These are phyloP conservation scores for Solanum habrochaites DNA, from an alignment of 257 asterid genomes.

Conservation along the genomic window DNA sequence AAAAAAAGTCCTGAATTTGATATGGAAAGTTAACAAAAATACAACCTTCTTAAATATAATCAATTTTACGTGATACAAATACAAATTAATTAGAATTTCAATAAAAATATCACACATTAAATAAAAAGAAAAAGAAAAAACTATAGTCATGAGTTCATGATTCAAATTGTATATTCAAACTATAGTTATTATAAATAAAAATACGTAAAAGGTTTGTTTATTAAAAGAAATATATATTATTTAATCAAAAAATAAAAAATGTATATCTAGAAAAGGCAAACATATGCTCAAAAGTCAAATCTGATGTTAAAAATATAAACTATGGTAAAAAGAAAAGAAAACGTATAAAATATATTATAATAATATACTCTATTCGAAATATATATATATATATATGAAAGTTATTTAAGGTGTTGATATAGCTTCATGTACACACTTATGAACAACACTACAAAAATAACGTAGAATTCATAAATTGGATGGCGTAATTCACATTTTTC, in stretches of 20 bases:
- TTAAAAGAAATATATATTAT: too few relatives aligned
- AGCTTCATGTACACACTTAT: neutral
- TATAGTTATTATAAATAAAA: neutral
- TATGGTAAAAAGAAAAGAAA: neutral
- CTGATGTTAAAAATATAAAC: neutral
- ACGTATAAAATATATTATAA: too few relatives aligned
- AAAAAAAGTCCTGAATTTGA: neutral
- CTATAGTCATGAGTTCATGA: neutral
- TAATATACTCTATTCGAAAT: too few relatives aligned
- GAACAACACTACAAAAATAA: neutral
- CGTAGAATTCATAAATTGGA: neutral
- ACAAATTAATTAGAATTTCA: neutral
- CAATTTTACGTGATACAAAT: too few relatives aligned
- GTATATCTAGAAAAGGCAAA: neutral
- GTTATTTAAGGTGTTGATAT: neutral
- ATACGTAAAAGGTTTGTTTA: too few relatives aligned
- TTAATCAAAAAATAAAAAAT: too few relatives aligned
- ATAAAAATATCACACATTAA: neutral
- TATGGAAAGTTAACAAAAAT: neutral
- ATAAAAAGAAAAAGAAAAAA: neutral
- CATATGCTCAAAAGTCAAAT: neutral
- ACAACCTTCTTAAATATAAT: neutral
- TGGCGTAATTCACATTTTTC: neutral
- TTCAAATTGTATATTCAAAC: neutral
- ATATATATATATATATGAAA: neutral